Evolutionary conservation across 129 eudicot species (phyloP).

Genomic region (Oenanthe sinensis): DNA sequence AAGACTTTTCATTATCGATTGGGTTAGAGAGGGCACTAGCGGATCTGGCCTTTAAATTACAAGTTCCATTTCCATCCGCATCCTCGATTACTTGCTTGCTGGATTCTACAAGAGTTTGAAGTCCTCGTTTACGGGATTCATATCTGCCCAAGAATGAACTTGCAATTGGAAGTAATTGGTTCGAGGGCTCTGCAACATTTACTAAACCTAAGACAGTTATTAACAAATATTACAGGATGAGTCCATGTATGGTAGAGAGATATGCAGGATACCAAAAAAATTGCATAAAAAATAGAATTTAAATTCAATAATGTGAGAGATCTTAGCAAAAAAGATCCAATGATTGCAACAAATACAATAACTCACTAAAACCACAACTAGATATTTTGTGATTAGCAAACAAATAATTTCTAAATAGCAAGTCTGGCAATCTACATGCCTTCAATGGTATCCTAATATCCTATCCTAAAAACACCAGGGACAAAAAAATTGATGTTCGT

Average conservation of each 20-base stretch:
- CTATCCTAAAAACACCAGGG: neutral
- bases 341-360: neutral
- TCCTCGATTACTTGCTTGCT: conserved; percentile 16
- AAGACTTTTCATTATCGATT: conserved; percentile 6
- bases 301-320: neutral
- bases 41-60: conserved; percentile 23
- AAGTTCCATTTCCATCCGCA: conserved; percentile 18
- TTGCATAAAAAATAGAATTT: neutral
- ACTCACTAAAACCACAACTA: neutral
- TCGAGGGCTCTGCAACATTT: conserved; percentile 25
- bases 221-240: neutral
- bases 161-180: conserved; percentile 25
- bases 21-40: conserved; percentile 14
- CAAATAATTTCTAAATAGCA: neutral
- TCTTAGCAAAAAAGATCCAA: neutral
- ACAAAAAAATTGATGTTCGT: neutral
- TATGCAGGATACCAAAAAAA: neutral
- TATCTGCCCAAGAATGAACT: conserved; percentile 21
- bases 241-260: neutral
- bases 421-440: neutral
- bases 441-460: neutral
- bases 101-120: conserved; percentile 38
- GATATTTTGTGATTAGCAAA: neutral
- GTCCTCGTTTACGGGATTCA: conserved; percentile 18
- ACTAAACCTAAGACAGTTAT: conserved; percentile 5